Conservation (phyloP, 495 filamentous ascomycete species). For the Choiromyces venosus region DNA sequence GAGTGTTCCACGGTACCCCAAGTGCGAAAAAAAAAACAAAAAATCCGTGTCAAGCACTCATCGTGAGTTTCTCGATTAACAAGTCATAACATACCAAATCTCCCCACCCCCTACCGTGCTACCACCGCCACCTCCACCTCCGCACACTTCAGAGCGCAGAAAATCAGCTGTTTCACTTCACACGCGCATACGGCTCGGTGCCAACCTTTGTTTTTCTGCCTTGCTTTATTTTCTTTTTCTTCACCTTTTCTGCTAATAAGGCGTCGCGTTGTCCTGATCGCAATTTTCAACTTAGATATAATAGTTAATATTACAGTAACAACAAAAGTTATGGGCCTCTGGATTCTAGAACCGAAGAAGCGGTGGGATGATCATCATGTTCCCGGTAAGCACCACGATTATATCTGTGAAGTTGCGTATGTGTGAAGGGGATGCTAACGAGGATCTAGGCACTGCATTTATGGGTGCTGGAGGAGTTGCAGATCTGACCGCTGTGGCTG, state of each 20-base stretch:
- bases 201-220: not conserved
- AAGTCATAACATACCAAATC: not conserved
- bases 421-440: not conserved
- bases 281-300: too few species aligned
- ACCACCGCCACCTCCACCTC: not conserved
- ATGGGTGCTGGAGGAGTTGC: constrained; percentile 50
- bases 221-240: not conserved
- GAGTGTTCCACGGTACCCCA: not conserved
- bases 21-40: not conserved
- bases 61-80: not conserved
- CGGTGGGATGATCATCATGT: constrained; percentile 53
- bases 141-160: not conserved
- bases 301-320: too few species aligned
- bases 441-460: constrained; percentile 33
- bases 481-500: constrained; percentile 42
- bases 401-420: not conserved
- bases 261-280: not conserved
- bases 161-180: not conserved
- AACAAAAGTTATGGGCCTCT: constrained; percentile 64
- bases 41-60: not conserved
- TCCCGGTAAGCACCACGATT: constrained; percentile 54
- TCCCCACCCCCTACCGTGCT: too few species aligned
- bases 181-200: not conserved
- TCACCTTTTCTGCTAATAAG: not conserved
- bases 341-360: constrained; percentile 62